Conservation (phyloP, 2,329 filamentous ascomycete genomes). For the Epichloe coenophiala region DNA sequence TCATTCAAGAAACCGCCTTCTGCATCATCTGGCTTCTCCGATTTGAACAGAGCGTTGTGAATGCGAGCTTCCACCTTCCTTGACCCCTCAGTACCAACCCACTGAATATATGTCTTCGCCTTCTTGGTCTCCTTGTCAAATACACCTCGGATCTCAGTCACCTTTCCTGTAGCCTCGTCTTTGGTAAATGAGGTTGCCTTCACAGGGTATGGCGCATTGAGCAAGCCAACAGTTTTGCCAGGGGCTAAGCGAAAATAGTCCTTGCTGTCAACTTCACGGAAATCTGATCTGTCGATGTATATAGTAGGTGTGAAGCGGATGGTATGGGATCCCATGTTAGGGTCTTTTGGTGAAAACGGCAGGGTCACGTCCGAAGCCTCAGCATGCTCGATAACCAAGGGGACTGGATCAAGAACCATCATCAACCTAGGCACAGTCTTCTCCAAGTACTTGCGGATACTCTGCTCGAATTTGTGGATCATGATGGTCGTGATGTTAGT, state of each 20-base stretch:
- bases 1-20: constrained; percentile 73
- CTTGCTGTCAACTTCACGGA: constrained; percentile 58
- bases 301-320: constrained; percentile 59
- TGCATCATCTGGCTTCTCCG: constrained; percentile 63
- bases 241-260: constrained; percentile 74
- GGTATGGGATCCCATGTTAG: constrained; percentile 48
- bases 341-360: constrained; percentile 74
- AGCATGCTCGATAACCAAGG: constrained; percentile 68
- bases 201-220: constrained; percentile 59
- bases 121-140: constrained; percentile 60
- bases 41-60: constrained; percentile 76
- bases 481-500: constrained; percentile 70
- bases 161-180: constrained; percentile 47
- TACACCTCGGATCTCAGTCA: constrained; percentile 48
- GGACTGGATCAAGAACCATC: constrained; percentile 76
- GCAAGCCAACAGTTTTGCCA: constrained; percentile 61
- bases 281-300: constrained; percentile 76
- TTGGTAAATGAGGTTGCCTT: constrained; percentile 57
- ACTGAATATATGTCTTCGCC: constrained; percentile 79
- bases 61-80: constrained; percentile 62
- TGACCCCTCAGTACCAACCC: constrained; percentile 58
- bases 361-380: constrained; percentile 49
- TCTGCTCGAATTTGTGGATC: constrained; percentile 70
- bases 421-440: constrained; percentile 77
- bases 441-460: constrained; percentile 76